Base-by-base conservation (phyloP, 1,139 yeast genomes). In the Geotrichum australiense region DNA sequence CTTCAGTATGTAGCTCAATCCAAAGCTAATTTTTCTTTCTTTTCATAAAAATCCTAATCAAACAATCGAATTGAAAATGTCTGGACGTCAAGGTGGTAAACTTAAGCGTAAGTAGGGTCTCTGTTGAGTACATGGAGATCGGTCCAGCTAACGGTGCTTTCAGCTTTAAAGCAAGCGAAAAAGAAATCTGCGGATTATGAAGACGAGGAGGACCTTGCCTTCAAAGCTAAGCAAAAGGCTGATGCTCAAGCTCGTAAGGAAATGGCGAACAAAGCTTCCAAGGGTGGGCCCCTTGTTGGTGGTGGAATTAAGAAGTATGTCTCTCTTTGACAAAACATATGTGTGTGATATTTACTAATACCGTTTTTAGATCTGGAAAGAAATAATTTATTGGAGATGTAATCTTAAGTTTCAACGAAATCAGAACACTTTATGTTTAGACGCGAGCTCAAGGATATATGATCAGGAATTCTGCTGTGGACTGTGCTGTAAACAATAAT, bases 171-270 rank as follows among this genome's bases (percentile, higher is more conserved):
- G 61, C 55, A 53, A 37, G 54, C 64, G 39, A 74, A 73, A 67
- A 75, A 75, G 70, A 85, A 85, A 73, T 74, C 75, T 55, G 71
- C 68, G 48, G 85, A 79, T 45, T 81, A 77, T 21, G 66, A 73
- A 30, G 95, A 86, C 60, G 96, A 89, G 5, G 96, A 87, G 46
- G 96, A 87, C 53, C 47, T 71, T 25, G 96, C 96, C 4, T 87
- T 79, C 75, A 85, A 86, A 71, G 91, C 83, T 58, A 89, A 86
- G 73, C 94, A 85, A 69, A 85, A 80, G 67, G 96, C 94, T 44
- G 96, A 85, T 52, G 95, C 91, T 53, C 85, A 82, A 59, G 95
- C 96, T 32, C 80, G 79, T 66, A 87, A 89, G 68, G 94, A 82
- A 45, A 74, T 89, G 81, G 89, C 93, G 50, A 77, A 80, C 44